These are phyloP conservation scores for Bacidia rubella DNA, from an alignment of 495 filamentous ascomycete species.

Conservation along the genomic window DNA sequence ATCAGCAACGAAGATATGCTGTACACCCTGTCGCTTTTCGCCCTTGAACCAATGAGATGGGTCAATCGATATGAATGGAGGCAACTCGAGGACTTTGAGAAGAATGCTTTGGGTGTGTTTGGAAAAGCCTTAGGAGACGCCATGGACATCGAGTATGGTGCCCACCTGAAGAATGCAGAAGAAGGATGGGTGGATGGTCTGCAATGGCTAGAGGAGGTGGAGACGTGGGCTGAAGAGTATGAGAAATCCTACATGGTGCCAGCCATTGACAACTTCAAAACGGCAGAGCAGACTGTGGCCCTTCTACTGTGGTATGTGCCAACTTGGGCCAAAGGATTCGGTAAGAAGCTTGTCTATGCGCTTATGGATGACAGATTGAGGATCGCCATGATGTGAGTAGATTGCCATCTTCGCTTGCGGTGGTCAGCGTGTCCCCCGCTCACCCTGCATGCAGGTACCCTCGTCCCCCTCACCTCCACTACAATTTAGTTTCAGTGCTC, in stretches of 20 bases:
- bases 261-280: conserved; percentile 33
- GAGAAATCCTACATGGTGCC: conserved; percentile 47
- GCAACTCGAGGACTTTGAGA: conserved; percentile 43
- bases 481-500: conserved; percentile 27
- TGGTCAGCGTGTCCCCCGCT: neutral
- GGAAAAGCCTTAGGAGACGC: conserved; percentile 53
- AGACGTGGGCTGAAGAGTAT: conserved; percentile 44
- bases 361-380: conserved; percentile 52
- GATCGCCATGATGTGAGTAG: conserved; percentile 48
- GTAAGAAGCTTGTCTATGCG: conserved; percentile 36
- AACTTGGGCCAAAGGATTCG: conserved; percentile 31
- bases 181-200: conserved; percentile 45
- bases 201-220: conserved; percentile 51
- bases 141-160: conserved; percentile 41
- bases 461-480: conserved; percentile 26
- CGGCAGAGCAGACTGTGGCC: conserved; percentile 41
- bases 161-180: conserved; percentile 16
- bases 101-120: conserved; percentile 50
- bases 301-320: conserved; percentile 49
- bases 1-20: conserved; percentile 54
- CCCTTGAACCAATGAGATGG: conserved; percentile 44
- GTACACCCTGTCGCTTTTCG: conserved; percentile 53
- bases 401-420: neutral
- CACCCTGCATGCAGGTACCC: conserved; percentile 27
- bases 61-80: conserved; percentile 51